A percentile compares a stretch with the other conserved stretches of the same genome.
phyloP scores from a whole-genome alignment of 768 basidiomycete species.

The Russula ochroleuca region DNA sequence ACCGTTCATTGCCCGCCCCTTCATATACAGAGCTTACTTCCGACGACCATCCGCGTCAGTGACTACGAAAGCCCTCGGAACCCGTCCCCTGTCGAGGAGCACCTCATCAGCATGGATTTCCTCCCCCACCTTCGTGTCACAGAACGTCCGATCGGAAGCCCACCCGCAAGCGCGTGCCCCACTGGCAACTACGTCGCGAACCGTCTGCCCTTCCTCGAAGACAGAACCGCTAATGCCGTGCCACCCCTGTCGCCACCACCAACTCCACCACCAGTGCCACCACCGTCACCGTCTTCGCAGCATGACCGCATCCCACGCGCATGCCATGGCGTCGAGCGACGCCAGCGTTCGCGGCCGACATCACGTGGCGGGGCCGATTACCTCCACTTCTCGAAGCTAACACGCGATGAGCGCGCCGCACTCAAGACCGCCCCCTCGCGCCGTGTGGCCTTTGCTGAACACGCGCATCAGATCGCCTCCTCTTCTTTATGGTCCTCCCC shows the following conservation, averaged over 20 bases:
- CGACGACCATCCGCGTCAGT: neutral
- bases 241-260: neutral
- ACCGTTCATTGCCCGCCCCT: neutral
- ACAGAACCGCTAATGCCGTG: neutral
- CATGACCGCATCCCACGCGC: constrained; percentile 6
- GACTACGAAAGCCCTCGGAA: neutral
- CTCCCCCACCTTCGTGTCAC: neutral
- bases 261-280: neutral
- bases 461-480: constrained; percentile 3
- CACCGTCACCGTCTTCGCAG: neutral
- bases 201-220: neutral
- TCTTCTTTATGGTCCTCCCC: constrained; percentile 12
- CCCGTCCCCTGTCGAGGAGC: neutral
- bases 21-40: neutral
- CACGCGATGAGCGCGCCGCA: constrained; percentile 11
- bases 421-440: constrained; percentile 6
- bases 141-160: constrained; percentile 5
- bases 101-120: constrained; percentile 5
- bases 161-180: constrained; percentile 9
- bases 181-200: constrained; percentile 10
- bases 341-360: constrained; percentile 6
- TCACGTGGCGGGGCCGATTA: constrained; percentile 1
- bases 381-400: neutral
- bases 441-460: constrained; percentile 3
- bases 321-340: constrained; percentile 17